Conservation (phyloP, 108 stramenopile species). For the Nitzschia sp. region DNA sequence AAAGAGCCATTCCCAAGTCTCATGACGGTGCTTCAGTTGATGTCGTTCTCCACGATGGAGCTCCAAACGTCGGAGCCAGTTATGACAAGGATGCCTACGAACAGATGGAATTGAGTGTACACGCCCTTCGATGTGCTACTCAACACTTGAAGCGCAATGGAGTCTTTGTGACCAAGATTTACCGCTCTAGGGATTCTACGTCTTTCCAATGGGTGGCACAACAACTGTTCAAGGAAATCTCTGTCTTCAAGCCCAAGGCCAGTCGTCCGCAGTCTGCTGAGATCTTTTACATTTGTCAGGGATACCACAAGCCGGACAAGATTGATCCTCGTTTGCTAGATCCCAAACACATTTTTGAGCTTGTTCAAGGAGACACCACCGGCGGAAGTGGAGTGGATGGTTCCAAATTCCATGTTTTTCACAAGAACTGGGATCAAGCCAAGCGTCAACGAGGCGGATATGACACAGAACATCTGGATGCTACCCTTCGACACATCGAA, state of each 20-base stretch:
- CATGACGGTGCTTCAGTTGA: slow-evolving; percentile 55
- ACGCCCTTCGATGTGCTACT: slow-evolving; percentile 93
- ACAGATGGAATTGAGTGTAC: slow-evolving; percentile 96
- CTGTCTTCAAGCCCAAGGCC: slow-evolving; percentile 94
- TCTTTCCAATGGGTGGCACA: slow-evolving; percentile 94
- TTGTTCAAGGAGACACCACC: slow-evolving; percentile 77
- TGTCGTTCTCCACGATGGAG: slow-evolving; percentile 98
- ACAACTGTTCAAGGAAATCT: slow-evolving; percentile 89
- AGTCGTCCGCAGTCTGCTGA: slow-evolving; percentile 93
- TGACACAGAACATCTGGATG: slow-evolving; percentile 83
- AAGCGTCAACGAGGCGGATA: slow-evolving; percentile 91
- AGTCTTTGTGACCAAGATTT: slow-evolving; percentile 96
- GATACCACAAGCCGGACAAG: slow-evolving; percentile 87
- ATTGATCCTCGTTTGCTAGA: slow-evolving; percentile 96
- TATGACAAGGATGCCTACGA: slow-evolving; percentile 97
- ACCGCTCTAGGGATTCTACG: slow-evolving; percentile 94
- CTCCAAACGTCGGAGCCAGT: slow-evolving; percentile 98
- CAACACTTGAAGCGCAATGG: slow-evolving; percentile 89
- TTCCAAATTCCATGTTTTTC: slow-evolving; percentile 81
- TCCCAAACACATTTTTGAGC: slow-evolving; percentile 94
- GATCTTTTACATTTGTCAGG: slow-evolving; percentile 94
- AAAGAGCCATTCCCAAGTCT: slow-evolving; percentile 48
- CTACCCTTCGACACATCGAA: slow-evolving; percentile 71
- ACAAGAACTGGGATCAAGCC: slow-evolving; percentile 88
- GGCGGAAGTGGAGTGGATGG: slow-evolving; percentile 54